Conservation (phyloP, 495 filamentous ascomycete species). For the Eremomyces bilateralis region DNA sequence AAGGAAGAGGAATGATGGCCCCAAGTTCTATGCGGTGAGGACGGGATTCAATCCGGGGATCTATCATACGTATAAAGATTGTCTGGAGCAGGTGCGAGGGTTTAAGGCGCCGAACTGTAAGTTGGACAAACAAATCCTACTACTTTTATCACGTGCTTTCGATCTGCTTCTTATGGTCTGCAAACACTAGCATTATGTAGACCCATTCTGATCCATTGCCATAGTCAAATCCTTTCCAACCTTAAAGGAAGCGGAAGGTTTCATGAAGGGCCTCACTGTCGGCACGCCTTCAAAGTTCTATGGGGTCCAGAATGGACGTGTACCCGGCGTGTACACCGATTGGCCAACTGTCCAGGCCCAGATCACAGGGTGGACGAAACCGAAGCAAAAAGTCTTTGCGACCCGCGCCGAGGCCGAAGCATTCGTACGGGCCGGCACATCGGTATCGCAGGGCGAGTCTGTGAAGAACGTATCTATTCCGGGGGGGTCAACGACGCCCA, state of each 20-base stretch:
- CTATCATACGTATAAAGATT: conserved; percentile 69
- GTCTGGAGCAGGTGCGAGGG: conserved; percentile 61
- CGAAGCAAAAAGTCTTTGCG: conserved; percentile 62
- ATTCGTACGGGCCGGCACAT: conserved; percentile 34
- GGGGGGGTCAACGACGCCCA: conserved; percentile 1
- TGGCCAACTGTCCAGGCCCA: conserved; percentile 62
- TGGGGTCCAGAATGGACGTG: conserved; percentile 57
- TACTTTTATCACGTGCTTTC: background rate
- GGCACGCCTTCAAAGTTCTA: conserved; percentile 40
- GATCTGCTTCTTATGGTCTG: too few relatives aligned
- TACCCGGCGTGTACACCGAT: conserved; percentile 75
- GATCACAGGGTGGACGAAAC: conserved; percentile 52
- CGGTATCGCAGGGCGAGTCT: background rate
- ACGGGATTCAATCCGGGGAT: conserved; percentile 59
- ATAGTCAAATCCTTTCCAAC: conserved; percentile 70
- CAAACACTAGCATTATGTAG: too few relatives aligned
- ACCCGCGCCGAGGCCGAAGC: conserved; percentile 58
- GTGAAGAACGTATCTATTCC: conserved; percentile 2
- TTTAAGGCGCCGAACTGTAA: conserved; percentile 65
- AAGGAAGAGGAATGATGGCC: conserved; percentile 34
- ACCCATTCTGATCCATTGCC: too few relatives aligned
- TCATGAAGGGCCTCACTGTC: conserved; percentile 35
- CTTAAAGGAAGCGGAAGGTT: conserved; percentile 55
- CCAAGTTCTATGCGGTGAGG: conserved; percentile 78
- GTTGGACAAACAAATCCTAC: conserved; percentile 15